phyloP scores from a whole-genome alignment of 495 filamentous ascomycete genomes.

The Beverwykella pulmonaria region DNA sequence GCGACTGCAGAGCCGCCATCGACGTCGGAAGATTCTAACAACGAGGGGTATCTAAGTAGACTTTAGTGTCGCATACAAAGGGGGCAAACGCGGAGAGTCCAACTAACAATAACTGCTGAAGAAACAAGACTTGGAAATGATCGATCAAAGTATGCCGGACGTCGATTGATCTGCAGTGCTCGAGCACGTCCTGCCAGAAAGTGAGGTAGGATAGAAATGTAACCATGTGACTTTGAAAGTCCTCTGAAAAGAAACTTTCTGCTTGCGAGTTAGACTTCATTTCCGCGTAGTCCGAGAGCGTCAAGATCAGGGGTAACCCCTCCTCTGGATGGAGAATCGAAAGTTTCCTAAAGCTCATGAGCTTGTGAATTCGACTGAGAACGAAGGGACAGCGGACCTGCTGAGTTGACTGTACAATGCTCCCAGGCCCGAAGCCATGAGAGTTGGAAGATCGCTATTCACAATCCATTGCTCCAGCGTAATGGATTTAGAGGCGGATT shows the following conservation, averaged over 20 bases:
- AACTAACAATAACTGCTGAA: constrained; percentile 90
- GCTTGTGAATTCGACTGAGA: not conserved
- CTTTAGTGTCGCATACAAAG: constrained; percentile 12
- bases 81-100: constrained; percentile 55
- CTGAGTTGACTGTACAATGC: constrained; percentile 96
- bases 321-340: constrained; percentile 52
- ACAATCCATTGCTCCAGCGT: constrained; percentile 93
- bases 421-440: constrained; percentile 95
- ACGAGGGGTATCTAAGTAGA: constrained; percentile 76
- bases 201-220: constrained; percentile 92
- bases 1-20: constrained; percentile 96
- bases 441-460: constrained; percentile 90
- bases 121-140: constrained; percentile 95
- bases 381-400: constrained; percentile 53
- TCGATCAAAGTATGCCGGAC: constrained; percentile 90
- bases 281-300: constrained; percentile 79
- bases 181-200: constrained; percentile 98
- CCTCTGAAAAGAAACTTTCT: constrained; percentile 66
- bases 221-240: constrained; percentile 78
- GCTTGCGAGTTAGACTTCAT: constrained; percentile 64
- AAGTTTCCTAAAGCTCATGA: constrained; percentile 46
- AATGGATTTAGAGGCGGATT: constrained; percentile 80
- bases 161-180: constrained; percentile 89
- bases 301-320: constrained; percentile 76
- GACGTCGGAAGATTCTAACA: constrained; percentile 93